Evolutionary conservation across 2,329 filamentous ascomycete genomes (phyloP).

Genomic region (Diaporthe ampelina): DNA sequence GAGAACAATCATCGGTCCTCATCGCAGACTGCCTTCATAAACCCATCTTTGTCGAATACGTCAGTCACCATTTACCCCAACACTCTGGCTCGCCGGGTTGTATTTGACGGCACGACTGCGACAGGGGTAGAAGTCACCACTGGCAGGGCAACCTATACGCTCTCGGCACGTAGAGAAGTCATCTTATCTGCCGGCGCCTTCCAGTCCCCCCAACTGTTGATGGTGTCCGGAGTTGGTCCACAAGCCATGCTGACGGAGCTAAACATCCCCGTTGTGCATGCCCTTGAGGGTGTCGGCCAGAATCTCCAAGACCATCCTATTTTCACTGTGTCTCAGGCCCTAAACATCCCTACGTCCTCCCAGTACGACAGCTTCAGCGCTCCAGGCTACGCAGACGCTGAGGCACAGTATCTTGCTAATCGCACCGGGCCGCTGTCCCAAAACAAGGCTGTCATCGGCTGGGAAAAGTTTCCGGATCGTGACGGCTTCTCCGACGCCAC

Average conservation of each 20-base stretch:
- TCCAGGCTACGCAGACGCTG: neutral
- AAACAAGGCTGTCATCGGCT: slow-evolving; percentile 19
- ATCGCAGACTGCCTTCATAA: slow-evolving; percentile 17
- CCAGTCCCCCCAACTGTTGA: slow-evolving; percentile 56
- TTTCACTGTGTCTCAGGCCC: slow-evolving; percentile 43
- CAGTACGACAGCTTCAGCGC: slow-evolving; percentile 34
- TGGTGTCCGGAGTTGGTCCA: slow-evolving; percentile 51
- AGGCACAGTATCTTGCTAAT: slow-evolving; percentile 12
- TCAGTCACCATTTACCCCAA: slow-evolving; percentile 13
- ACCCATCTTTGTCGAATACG: neutral
- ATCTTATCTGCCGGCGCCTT: slow-evolving; percentile 59
- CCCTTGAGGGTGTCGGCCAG: slow-evolving; percentile 46
- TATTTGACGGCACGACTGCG: slow-evolving; percentile 40
- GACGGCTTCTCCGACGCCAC: slow-evolving; percentile 23
- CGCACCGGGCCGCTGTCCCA: slow-evolving; percentile 19
- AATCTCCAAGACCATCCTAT: slow-evolving; percentile 40
- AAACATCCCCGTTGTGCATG: slow-evolving; percentile 47
- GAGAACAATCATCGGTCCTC: slow-evolving; percentile 10
- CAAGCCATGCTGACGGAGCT: slow-evolving; percentile 47
- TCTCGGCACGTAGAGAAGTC: slow-evolving; percentile 49
- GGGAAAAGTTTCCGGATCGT: slow-evolving; percentile 38
- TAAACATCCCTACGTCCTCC: slow-evolving; percentile 30
- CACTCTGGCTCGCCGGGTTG: slow-evolving; percentile 16
- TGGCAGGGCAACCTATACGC: slow-evolving; percentile 32
- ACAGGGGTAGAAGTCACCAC: slow-evolving; percentile 47